Base-by-base conservation (phyloP, 139 green algal genomes). In the Nannochloris sp. region DNA sequence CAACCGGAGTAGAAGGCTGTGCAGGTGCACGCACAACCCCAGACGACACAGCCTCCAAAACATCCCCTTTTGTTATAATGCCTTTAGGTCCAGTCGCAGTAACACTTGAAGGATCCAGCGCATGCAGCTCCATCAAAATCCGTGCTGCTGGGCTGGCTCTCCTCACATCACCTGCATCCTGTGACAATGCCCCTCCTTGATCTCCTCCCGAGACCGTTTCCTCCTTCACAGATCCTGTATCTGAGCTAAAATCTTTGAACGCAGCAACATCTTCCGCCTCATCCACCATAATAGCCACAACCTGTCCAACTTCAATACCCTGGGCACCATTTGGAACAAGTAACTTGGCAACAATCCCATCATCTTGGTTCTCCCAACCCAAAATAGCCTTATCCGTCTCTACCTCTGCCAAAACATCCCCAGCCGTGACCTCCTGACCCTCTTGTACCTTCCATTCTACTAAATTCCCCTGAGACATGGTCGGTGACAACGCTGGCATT, bases 341-440 rank as follows among this genome's bases (percentile, higher is more conserved):
- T 23, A 92, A 66, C 67, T 79, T 80, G 3, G 87, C 87, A 15
- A 96, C 61, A 46, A 84, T 85, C 24, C 87, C 89, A 21, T 95
- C 86, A 21, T 96, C 85, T 70, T 86, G 75, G 34, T 70, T 78
- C 48, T 90, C 83, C 77, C 75, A 84, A 34, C 71, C 68, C 8
- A 79, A 40, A 2, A 81, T 89, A 1, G 89, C 89, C 70, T 96
- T 96, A 75, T 96, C 91, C 5, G 91, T 97, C 68, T 97, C 91
- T 0, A 97, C 81, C 12, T 96, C 90, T 7, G 83, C 85, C 23
- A 97, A 74, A 14, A 96, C 70, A 49, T 90, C 79, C 2, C 91
- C 90, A 5, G 86, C 60, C 18, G 64, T 63, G 1, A 97, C 68
- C 49, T 75, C 70, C 55, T 89, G 78, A 3, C 88, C 88, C 37